Evolutionary conservation across 805 yeast species (phyloP).

Genomic region (Candida ascalaphidarum): DNA sequence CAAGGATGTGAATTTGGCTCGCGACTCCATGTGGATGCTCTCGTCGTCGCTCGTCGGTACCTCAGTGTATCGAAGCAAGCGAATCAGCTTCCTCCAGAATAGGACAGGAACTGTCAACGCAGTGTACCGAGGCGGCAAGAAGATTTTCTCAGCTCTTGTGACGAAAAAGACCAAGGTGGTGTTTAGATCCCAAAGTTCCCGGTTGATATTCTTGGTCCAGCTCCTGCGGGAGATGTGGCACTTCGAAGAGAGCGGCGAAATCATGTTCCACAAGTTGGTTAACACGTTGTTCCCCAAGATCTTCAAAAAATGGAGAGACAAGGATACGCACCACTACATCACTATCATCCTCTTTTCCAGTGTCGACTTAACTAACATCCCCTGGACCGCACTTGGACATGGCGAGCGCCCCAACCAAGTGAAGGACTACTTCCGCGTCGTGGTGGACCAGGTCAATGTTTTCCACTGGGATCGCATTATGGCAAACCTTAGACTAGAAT

Average conservation of each 20-base stretch:
- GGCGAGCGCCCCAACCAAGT: slow-evolving; percentile 68
- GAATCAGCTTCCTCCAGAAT: slow-evolving; percentile 49
- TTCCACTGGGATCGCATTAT: slow-evolving; percentile 87
- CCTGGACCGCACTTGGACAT: slow-evolving; percentile 51
- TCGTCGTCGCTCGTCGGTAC: slow-evolving; percentile 51
- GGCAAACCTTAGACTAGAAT: slow-evolving; percentile 79
- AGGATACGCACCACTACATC: slow-evolving; percentile 83
- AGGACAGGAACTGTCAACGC: slow-evolving; percentile 58
- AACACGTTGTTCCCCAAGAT: slow-evolving; percentile 88
- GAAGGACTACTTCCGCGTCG: slow-evolving; percentile 82
- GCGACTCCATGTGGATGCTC: slow-evolving; percentile 92
- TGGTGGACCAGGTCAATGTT: slow-evolving; percentile 88
- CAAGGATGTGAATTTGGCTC: slow-evolving; percentile 69
- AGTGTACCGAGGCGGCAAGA: slow-evolving; percentile 59
- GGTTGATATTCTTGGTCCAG: slow-evolving; percentile 75
- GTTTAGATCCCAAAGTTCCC: slow-evolving; percentile 87
- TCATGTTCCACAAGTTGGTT: slow-evolving; percentile 84
- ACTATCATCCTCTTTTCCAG: slow-evolving; percentile 85
- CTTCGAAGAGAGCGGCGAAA: slow-evolving; percentile 93
- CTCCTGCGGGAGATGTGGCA: slow-evolving; percentile 96
- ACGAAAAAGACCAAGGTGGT: slow-evolving; percentile 70
- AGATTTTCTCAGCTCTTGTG: slow-evolving; percentile 67
- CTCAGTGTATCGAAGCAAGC: slow-evolving; percentile 63
- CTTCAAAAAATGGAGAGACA: slow-evolving; percentile 78
- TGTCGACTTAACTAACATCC: slow-evolving; percentile 48